These are phyloP conservation scores for Acacia concinna DNA, from an alignment of 331 rosid genomes.

Conservation along the genomic window DNA sequence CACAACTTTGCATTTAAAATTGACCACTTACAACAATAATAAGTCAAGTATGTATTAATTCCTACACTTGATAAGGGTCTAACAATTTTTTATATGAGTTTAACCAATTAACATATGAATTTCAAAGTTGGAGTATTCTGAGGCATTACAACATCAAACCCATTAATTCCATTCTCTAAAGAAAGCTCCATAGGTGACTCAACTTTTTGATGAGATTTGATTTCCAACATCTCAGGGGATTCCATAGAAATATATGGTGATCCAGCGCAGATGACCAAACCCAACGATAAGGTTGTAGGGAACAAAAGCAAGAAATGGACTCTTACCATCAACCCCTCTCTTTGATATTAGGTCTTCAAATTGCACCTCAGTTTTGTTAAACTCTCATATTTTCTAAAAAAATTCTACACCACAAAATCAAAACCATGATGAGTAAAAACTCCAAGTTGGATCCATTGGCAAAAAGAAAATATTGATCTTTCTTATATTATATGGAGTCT, in stretches of 20 bases:
- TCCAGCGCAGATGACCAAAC: slow-evolving; percentile 60
- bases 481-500: neutral
- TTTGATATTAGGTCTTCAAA: slow-evolving; percentile 42
- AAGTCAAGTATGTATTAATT: no score
- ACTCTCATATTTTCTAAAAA: slow-evolving; percentile 17
- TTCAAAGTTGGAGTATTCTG: slow-evolving; percentile 58
- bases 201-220: slow-evolving; percentile 38
- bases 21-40: no score
- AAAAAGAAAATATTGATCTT: slow-evolving; percentile 19
- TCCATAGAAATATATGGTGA: slow-evolving; percentile 61
- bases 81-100: no score
- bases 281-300: slow-evolving; percentile 37
- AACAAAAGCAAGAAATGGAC: neutral
- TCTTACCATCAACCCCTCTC: slow-evolving; percentile 32
- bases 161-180: slow-evolving; percentile 69
- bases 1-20: no score
- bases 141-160: slow-evolving; percentile 37
- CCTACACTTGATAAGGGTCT: no score
- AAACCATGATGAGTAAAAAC: slow-evolving; percentile 1
- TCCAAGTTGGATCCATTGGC: slow-evolving; percentile 25
- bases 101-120: slow-evolving; percentile 26
- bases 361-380: slow-evolving; percentile 8
- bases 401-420: slow-evolving; percentile 32
- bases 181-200: slow-evolving; percentile 74
- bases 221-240: slow-evolving; percentile 57